phyloP scores from a whole-genome alignment of 1,139 yeast genomes.

The Wickerhamiella pararugosa region DNA sequence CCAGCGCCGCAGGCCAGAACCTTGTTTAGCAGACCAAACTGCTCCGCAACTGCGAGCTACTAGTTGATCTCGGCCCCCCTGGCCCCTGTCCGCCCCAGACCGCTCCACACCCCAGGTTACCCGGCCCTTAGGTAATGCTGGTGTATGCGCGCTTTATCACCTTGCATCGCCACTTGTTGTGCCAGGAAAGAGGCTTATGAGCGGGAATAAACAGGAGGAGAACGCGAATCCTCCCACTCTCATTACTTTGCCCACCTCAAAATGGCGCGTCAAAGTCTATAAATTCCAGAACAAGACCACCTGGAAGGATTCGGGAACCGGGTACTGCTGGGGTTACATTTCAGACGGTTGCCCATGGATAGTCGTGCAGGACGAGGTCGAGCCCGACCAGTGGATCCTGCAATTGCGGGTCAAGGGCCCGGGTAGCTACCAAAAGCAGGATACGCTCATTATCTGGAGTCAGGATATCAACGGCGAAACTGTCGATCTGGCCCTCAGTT shows the following conservation, averaged over 20 bases:
- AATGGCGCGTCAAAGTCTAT: conserved; percentile 81
- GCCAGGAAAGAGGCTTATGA: no score
- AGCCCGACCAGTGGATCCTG: conserved; percentile 44
- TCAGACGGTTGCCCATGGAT: conserved; percentile 37
- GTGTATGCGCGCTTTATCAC: no score
- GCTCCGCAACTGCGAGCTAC: no score
- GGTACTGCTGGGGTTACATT: conserved; percentile 66
- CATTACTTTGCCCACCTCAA: conserved; percentile 26
- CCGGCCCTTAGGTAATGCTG: no score
- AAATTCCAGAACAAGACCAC: conserved; percentile 52
- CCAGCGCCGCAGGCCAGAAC: no score
- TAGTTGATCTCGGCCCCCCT: no score
- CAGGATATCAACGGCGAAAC: conserved; percentile 55
- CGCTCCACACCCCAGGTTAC: no score
- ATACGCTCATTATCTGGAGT: conserved; percentile 89
- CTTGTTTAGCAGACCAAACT: no score
- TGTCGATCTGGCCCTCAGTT: conserved; percentile 55
- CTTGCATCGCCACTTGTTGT: no score
- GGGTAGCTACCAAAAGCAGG: conserved; percentile 83
- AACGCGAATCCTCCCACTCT: not conserved
- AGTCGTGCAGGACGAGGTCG: conserved; percentile 57
- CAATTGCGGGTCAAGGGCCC: conserved; percentile 54
- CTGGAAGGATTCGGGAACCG: conserved; percentile 92
- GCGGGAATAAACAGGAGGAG: no score
- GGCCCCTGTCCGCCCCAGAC: no score